These are phyloP conservation scores for Acacia acuminata DNA, from an alignment of 306 rosid genomes.

Conservation along the genomic window DNA sequence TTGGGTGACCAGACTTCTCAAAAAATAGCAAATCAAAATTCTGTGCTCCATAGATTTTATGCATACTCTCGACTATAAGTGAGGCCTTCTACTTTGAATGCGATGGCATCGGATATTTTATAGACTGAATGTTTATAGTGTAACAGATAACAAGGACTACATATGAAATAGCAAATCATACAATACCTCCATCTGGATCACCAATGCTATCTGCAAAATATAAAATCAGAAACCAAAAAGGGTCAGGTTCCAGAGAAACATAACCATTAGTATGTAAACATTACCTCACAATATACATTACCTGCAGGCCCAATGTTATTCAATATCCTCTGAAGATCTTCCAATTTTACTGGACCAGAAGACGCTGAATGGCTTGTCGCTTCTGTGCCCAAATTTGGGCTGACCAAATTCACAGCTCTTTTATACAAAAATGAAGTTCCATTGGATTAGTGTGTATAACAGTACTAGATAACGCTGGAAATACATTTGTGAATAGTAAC, in stretches of 20 bases:
- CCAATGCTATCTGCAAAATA: constrained; percentile 57
- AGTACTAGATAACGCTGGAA: not conserved
- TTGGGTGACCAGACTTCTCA: not conserved
- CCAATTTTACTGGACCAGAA: constrained; percentile 81
- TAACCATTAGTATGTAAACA: not conserved
- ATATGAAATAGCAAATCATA: constrained; percentile 11
- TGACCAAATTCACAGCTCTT: constrained; percentile 57
- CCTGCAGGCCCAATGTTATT: constrained; percentile 82
- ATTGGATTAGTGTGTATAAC: constrained; percentile 5
- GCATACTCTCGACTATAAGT: constrained; percentile 1
- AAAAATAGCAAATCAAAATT: constrained; percentile 7
- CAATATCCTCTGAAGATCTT: constrained; percentile 85
- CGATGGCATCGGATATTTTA: too few relatives aligned
- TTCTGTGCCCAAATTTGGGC: constrained; percentile 62
- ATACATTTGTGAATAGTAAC: constrained; percentile 15
- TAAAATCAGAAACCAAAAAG: constrained; percentile 29
- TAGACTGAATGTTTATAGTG: constrained; percentile 7
- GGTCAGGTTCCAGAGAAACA: constrained; percentile 39
- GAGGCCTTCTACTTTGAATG: constrained; percentile 2
- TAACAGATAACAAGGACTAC: constrained; percentile 3
- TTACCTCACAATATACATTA: constrained; percentile 31
- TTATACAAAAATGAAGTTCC: not conserved
- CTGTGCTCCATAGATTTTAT: not conserved
- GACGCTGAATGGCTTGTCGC: constrained; percentile 59
- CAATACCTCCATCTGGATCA: constrained; percentile 88